Evolutionary conservation across 2,329 filamentous ascomycete species (phyloP), one percentile per base, ranked within the genome.

Genomic region (Hypoxylon sp.): DNA sequence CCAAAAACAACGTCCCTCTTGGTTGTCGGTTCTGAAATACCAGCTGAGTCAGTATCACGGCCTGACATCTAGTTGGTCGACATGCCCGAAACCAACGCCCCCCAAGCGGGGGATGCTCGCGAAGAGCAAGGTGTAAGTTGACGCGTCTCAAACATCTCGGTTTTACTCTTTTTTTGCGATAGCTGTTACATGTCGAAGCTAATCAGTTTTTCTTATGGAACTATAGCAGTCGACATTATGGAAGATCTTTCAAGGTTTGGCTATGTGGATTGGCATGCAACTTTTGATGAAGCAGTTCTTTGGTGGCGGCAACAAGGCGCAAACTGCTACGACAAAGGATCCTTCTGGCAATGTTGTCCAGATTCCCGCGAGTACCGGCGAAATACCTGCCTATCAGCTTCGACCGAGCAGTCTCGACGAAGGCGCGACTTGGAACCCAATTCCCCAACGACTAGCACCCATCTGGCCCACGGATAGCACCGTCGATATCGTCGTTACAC

Each of bases 391-490:
- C 12, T 91, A 85, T 67, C 75, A 78, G 44, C 76, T 86, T 54
- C 82, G 88, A 41, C 86, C 88, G n/a, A 71, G 77, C 53, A 68
- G 71, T 51, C 74, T 86, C 66, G 70, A 85, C 72, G 78, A 83
- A 53, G 83, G 82, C 60, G 86, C 85, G 15, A 73, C 78, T 40
- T 87, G 86, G 69, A 88, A 80, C 63, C 70, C 73, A 1, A 73
- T 90, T 12, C 91, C 91, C 1, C 80, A 86, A 60, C 81, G 79
- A 48, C 78, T 97, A 55, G 89, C 89, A 26, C 92, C 94, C 15
- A 91, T 97, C 66, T 99, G 94, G 94, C 85, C 90, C 2, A 75
- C 81, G 36, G 84, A 94, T 68, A 89, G 84, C 64, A 76, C 83
- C 52, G 73, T 99, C 61, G 94, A 99, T 71, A 84, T 99, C 63